Base-by-base conservation (phyloP, 805 yeast genomes). In the Lipomyces starkeyi region DNA sequence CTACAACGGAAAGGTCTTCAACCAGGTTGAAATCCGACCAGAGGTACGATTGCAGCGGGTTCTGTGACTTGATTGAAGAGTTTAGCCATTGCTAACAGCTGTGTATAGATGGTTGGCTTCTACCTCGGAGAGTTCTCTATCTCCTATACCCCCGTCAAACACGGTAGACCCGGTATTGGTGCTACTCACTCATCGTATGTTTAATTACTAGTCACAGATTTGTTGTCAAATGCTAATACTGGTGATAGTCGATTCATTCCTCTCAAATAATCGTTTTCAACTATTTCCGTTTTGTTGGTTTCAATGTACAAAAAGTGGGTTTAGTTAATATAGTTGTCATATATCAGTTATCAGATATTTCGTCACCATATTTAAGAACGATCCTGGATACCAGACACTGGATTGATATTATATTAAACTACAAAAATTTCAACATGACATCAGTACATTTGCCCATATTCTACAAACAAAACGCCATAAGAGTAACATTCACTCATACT, bases 121-220 rank as follows among this genome's bases (percentile, higher is more conserved):
- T 95, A 95, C 96, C 91, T 95, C 80, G 99, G 98, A 87, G 99
- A 95, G 88, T 95, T 95, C 92, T 94, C 99, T 81, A 95, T 95
- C 86, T 87, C 99, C 80, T 95, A 95, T 89, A 91, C 97, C 84
- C 99, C 99, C 83, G 98, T 94, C 83, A 92, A 97, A 88, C 99
- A 96, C 88, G 98, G 98, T 90, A 90, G 95, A 87, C 93, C 96
- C 80, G 97, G 93, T 89, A 85, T 86, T 71, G 82, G 82, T 74
- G 79, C 80, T 62, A 75, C 80, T 69, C 83, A 85, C 81, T 86
- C 90, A 84, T 84, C 90, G 60, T 55, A 55, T 40, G 64, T 62
- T 8, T 14, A 17, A 22, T n/a, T 43, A 40, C 11, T n/a, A 7
- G 22, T 17, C 3, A n/a, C 22, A n/a, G 22, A n/a, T 43, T 54